Evolutionary conservation across 106 monocot genomes (phyloP).

Genomic region (Dactylorhiza incarnata): DNA sequence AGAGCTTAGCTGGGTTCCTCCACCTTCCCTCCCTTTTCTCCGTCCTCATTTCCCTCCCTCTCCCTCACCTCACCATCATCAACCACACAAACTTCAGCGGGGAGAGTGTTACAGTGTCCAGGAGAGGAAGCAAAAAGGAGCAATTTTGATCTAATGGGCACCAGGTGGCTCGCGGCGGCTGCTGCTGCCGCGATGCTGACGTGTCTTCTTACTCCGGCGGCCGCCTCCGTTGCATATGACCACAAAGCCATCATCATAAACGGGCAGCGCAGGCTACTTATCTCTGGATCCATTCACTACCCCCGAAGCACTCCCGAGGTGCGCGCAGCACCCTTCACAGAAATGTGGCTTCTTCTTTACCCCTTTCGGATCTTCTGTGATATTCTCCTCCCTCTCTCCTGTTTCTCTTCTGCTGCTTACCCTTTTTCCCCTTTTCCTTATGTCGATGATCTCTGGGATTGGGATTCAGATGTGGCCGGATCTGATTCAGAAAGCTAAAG

Average conservation of each 20-base stretch:
- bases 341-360: background rate
- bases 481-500: conserved; percentile 54
- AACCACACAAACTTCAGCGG: background rate
- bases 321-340: background rate
- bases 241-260: conserved; percentile 28
- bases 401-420: background rate
- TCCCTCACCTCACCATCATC: background rate
- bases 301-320: conserved; percentile 49
- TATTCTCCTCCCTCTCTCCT: background rate
- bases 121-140: background rate
- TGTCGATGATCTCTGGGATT: background rate
- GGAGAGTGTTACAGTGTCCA: background rate
- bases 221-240: conserved; percentile 9
- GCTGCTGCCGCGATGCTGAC: background rate
- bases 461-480: conserved; percentile 50
- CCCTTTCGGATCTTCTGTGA: background rate
- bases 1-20: conserved; percentile 4
- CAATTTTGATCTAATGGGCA: background rate
- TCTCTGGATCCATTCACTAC: conserved; percentile 54
- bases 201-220: background rate
- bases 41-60: background rate
- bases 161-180: background rate
- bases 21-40: background rate
- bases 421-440: background rate
- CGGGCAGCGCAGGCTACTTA: conserved; percentile 40